A percentile compares a stretch with the other conserved stretches of the same genome.
Evolutionary conservation across 2,329 filamentous ascomycete species (phyloP).

Genomic region (Ramularia endophylla): DNA sequence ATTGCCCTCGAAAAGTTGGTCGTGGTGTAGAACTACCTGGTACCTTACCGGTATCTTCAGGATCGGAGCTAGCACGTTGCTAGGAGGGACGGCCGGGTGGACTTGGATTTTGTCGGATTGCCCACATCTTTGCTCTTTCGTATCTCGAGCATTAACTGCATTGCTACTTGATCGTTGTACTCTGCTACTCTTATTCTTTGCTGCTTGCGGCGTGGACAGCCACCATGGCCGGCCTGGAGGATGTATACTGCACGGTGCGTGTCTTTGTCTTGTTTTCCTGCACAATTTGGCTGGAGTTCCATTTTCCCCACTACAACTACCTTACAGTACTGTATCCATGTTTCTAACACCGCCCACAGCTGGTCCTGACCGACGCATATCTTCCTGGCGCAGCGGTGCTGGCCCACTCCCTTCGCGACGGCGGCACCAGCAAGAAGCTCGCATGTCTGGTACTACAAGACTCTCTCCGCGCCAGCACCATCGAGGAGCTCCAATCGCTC

Average conservation of each 20-base stretch:
- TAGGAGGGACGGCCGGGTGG: no score
- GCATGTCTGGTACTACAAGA: constrained; percentile 79
- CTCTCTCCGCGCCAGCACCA: constrained; percentile 65
- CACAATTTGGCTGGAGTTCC: background rate
- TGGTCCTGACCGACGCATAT: constrained; percentile 87
- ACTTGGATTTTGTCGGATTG: no score
- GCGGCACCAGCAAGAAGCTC: constrained; percentile 77
- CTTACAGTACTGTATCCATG: constrained; percentile 9
- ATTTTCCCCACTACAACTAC: background rate
- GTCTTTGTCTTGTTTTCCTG: background rate
- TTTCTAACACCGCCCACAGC: constrained; percentile 46
- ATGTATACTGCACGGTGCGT: constrained; percentile 62
- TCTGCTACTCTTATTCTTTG: no score
- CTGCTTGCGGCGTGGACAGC: background rate
- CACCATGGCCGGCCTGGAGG: constrained; percentile 37
- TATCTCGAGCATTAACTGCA: no score
- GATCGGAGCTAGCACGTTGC: no score
- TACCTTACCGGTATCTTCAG: no score
- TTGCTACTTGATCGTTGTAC: no score
- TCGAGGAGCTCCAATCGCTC: constrained; percentile 73
- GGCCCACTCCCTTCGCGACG: constrained; percentile 90
- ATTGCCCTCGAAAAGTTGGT: no score
- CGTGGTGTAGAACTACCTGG: no score
- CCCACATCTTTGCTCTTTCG: no score
- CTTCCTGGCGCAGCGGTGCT: constrained; percentile 90